Percentiles rank a stretch among this genome's conserved stretches.
phyloP scores from a whole-genome alignment of 441 rosid genomes.

The Sinapis alba region DNA sequence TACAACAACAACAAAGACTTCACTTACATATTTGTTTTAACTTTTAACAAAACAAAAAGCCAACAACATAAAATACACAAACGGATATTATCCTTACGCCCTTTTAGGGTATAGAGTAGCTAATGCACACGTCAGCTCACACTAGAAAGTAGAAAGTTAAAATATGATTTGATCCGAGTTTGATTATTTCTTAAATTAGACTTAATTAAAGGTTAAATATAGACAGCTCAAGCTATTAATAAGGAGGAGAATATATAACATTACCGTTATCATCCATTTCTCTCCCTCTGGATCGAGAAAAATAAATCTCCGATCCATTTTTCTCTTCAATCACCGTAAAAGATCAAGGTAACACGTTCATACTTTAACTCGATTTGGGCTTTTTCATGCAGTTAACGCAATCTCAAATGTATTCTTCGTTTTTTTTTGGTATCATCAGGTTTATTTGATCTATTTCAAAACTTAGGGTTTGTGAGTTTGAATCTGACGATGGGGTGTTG shows the following conservation, averaged over 20 bases:
- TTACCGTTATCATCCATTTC: conserved; percentile 29
- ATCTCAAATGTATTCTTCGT: conserved; percentile 1
- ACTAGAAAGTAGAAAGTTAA: not conserved
- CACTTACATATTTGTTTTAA: not conserved
- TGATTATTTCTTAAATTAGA: conserved; percentile 23
- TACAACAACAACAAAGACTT: not conserved
- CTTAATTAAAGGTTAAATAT: conserved; percentile 14
- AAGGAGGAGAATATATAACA: conserved; percentile 11
- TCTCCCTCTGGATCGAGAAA: conserved; percentile 29
- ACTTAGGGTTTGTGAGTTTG: conserved; percentile 25
- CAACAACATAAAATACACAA: not conserved
- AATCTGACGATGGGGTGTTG: conserved; percentile 13
- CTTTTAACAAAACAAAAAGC: not conserved
- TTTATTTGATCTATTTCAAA: conserved; percentile 25
- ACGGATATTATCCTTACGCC: not conserved
- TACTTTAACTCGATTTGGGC: not conserved
- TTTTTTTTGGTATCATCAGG: conserved; percentile 7
- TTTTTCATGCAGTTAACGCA: not conserved
- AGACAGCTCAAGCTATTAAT: conserved; percentile 14
- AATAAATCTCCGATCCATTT: conserved; percentile 1
- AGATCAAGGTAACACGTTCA: conserved; percentile 32
- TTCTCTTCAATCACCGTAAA: conserved; percentile 4
- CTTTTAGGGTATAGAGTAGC: not conserved
- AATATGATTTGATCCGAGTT: conserved; percentile 7
- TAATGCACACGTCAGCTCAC: not conserved